These are phyloP conservation scores for Neophaeococcomyces aloes DNA, from an alignment of 2,329 filamentous ascomycete species.

Conservation along the genomic window DNA sequence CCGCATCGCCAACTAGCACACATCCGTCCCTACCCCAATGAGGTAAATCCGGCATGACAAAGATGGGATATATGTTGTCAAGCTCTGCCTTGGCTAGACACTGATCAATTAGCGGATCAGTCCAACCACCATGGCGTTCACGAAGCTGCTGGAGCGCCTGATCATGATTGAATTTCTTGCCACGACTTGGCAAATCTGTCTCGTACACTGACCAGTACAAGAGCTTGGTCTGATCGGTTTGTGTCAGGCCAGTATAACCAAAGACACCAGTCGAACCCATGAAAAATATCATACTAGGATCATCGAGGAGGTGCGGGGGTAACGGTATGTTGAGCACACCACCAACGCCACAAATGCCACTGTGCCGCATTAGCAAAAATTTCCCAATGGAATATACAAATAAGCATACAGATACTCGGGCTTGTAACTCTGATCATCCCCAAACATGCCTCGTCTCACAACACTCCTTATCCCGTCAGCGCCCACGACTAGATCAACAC, in stretches of 20 bases:
- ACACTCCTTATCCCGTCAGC: slow-evolving; percentile 32
- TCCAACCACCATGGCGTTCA: slow-evolving; percentile 34
- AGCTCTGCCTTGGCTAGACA: slow-evolving; percentile 30
- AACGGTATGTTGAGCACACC: background rate
- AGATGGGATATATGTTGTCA: slow-evolving; percentile 38
- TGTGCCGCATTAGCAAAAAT: background rate
- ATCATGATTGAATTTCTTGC: slow-evolving; percentile 24
- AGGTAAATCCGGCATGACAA: slow-evolving; percentile 36
- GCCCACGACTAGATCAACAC: slow-evolving; percentile 32
- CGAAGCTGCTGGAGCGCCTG: slow-evolving; percentile 22
- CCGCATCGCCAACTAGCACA: slow-evolving; percentile 47
- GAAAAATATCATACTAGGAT: slow-evolving; percentile 1
- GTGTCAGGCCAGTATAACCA: background rate
- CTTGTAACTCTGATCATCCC: slow-evolving; percentile 11
- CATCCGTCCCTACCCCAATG: slow-evolving; percentile 34
- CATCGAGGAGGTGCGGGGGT: slow-evolving; percentile 1
- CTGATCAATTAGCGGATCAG: slow-evolving; percentile 33
- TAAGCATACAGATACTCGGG: background rate
- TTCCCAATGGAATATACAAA: background rate
- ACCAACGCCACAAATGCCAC: background rate
- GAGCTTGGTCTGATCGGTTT: slow-evolving; percentile 1
- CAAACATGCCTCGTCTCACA: slow-evolving; percentile 28
- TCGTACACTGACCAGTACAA: slow-evolving; percentile 30
- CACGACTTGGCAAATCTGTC: slow-evolving; percentile 26
- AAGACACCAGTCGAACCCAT: slow-evolving; percentile 1